These are phyloP conservation scores for Ilex asprella DNA, from an alignment of 257 asterid genomes.

Conservation along the genomic window DNA sequence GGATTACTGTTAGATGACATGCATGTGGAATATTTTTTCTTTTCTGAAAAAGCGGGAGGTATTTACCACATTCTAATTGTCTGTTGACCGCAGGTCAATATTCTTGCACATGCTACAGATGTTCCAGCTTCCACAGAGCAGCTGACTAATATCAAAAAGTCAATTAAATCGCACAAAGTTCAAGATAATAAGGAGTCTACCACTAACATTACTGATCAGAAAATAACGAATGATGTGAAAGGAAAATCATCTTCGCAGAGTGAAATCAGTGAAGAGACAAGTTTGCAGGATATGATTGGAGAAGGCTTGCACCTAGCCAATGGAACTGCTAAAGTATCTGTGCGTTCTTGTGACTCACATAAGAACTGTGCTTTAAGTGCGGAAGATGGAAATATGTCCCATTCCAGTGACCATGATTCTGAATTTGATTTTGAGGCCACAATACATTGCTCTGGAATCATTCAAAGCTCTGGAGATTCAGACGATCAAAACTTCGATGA, in stretches of 20 bases:
- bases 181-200: slow-evolving; percentile 37
- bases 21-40: no score
- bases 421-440: slow-evolving; percentile 63
- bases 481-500: slow-evolving; percentile 48
- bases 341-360: slow-evolving; percentile 33
- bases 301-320: slow-evolving; percentile 37
- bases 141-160: slow-evolving; percentile 43
- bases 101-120: slow-evolving; percentile 85
- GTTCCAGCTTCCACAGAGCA: slow-evolving; percentile 65
- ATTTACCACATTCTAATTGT: slow-evolving; percentile 17
- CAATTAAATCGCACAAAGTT: slow-evolving; percentile 47
- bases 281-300: slow-evolving; percentile 48
- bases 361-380: slow-evolving; percentile 26
- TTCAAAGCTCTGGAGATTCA: slow-evolving; percentile 60
- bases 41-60: background rate
- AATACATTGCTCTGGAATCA: slow-evolving; percentile 58
- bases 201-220: slow-evolving; percentile 54
- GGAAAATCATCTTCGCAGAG: slow-evolving; percentile 69
- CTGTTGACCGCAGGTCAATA: slow-evolving; percentile 68
- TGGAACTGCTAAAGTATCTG: slow-evolving; percentile 51
- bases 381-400: slow-evolving; percentile 39
- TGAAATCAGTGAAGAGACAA: slow-evolving; percentile 70
- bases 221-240: slow-evolving; percentile 4
- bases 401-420: slow-evolving; percentile 38
- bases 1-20: no score